Evolutionary conservation across 495 filamentous ascomycete genomes (phyloP).

Genomic region (Daldinia loculata): DNA sequence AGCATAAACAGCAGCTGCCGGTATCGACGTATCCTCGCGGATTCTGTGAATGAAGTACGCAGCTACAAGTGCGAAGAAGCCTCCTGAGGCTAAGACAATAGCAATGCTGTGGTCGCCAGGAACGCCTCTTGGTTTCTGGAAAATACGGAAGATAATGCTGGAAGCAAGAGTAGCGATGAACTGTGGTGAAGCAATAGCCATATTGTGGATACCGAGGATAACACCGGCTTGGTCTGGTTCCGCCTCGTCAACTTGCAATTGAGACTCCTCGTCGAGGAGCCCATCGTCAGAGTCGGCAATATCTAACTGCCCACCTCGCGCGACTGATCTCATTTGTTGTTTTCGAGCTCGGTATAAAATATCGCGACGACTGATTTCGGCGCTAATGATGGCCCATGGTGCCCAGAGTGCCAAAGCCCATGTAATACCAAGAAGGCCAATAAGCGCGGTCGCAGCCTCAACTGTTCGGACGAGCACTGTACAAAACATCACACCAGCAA

Average conservation of each 20-base stretch:
- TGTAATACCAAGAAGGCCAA: slow-evolving; percentile 81
- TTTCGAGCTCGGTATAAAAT: slow-evolving; percentile 67
- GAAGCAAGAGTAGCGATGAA: slow-evolving; percentile 84
- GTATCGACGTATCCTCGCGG: slow-evolving; percentile 51
- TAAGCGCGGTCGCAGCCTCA: slow-evolving; percentile 72
- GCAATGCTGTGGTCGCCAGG: slow-evolving; percentile 87
- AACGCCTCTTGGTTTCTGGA: slow-evolving; percentile 83
- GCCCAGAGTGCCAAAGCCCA: slow-evolving; percentile 94
- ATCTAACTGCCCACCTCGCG: slow-evolving; percentile 17
- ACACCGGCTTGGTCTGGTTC: slow-evolving; percentile 82
- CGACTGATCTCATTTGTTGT: slow-evolving; percentile 45
- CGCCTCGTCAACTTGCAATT: slow-evolving; percentile 52
- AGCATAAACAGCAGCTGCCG: slow-evolving; percentile 48
- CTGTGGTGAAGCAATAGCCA: slow-evolving; percentile 87
- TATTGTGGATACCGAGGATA: slow-evolving; percentile 90
- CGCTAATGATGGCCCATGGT: slow-evolving; percentile 89
- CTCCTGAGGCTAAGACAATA: slow-evolving; percentile 83
- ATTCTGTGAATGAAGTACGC: slow-evolving; percentile 70
- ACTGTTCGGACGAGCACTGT: slow-evolving; percentile 78
- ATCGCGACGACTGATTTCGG: slow-evolving; percentile 83
- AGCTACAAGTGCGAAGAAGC: slow-evolving; percentile 77
- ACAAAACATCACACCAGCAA: slow-evolving; percentile 77
- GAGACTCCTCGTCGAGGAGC: slow-evolving; percentile 40
- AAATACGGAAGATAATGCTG: slow-evolving; percentile 78
- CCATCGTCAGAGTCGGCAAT: slow-evolving; percentile 7